Evolutionary conservation across 1,284 basidiomycete species (phyloP).

Genomic region (Omphalotus olearius): DNA sequence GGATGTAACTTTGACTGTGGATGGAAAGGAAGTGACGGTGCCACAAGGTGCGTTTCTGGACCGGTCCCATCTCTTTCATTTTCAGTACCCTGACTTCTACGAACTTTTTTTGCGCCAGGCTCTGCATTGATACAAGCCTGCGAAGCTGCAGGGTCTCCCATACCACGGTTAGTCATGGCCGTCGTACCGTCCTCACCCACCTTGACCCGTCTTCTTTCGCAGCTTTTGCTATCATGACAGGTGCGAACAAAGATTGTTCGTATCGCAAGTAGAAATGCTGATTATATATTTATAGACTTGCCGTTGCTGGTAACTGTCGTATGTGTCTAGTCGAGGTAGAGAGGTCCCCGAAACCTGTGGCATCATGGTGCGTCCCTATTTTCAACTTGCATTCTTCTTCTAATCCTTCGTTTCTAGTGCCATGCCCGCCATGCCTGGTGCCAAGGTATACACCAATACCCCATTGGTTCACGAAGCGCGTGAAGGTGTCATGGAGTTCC

Average conservation of each 20-base stretch:
- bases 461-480: constrained; percentile 94
- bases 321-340: constrained; percentile 99
- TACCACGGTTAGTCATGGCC: constrained; percentile 59
- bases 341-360: constrained; percentile 90
- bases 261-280: constrained; percentile 18
- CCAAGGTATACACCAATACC: constrained; percentile 95
- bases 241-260: constrained; percentile 32
- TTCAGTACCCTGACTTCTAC: background rate
- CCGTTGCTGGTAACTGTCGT: constrained; percentile 94
- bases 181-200: constrained; percentile 14
- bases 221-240: constrained; percentile 95
- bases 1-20: constrained; percentile 86
- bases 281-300: constrained; percentile 48
- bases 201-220: constrained; percentile 13
- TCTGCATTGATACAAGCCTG: constrained; percentile 97
- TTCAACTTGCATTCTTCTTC: background rate
- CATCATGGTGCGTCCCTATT: constrained; percentile 59
- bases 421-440: constrained; percentile 97
- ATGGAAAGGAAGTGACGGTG: constrained; percentile 92
- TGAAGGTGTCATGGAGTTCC: constrained; percentile 99
- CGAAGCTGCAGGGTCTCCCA: constrained; percentile 76
- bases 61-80: constrained; percentile 1
- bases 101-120: constrained; percentile 40
- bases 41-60: constrained; percentile 65
- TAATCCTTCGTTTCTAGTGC: constrained; percentile 51